Conservation (phyloP, 352 stramenopile genomes). For the Globisporangium paddicum region DNA sequence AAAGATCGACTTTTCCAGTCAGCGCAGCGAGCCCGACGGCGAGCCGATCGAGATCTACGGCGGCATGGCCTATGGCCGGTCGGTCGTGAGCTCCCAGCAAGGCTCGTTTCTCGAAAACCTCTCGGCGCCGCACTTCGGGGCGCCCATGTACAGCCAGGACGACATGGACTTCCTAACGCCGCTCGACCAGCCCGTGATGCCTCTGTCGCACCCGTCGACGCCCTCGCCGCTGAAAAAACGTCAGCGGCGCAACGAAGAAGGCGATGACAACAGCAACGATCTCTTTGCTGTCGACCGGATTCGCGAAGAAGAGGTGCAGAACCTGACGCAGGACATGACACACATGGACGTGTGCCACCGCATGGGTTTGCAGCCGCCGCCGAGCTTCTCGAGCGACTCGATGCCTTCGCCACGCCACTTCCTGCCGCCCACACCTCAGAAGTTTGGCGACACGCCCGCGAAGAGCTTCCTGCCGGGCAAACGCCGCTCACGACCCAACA, state of each 20-base stretch:
- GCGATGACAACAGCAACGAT: background rate
- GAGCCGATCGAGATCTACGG: constrained; percentile 29
- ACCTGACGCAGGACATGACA: constrained; percentile 70
- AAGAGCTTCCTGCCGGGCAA: constrained; percentile 22
- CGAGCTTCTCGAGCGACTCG: constrained; percentile 54
- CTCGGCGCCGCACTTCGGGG: constrained; percentile 24
- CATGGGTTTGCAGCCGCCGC: constrained; percentile 17
- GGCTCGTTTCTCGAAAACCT: constrained; percentile 21
- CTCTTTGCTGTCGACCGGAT: constrained; percentile 24
- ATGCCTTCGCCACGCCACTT: constrained; percentile 34
- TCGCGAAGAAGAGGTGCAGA: constrained; percentile 62
- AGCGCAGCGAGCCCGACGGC: constrained; percentile 65
- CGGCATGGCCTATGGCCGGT: background rate
- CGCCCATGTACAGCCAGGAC: constrained; percentile 74
- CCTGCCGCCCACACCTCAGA: constrained; percentile 28
- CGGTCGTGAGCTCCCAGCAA: constrained; percentile 25
- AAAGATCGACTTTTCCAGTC: constrained; percentile 79
- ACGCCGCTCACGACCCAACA: constrained; percentile 20
- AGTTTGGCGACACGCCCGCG: constrained; percentile 15
- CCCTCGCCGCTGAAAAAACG: constrained; percentile 81
- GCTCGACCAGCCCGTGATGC: constrained; percentile 76
- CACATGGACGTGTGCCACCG: constrained; percentile 56
- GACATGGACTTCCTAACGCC: constrained; percentile 84
- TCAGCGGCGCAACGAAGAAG: constrained; percentile 29
- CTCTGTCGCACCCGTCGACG: constrained; percentile 76